A percentile compares a stretch with the other conserved stretches of the same genome.
phyloP scores from a whole-genome alignment of 345 rosid species.

The Hypericum androsaemum region DNA sequence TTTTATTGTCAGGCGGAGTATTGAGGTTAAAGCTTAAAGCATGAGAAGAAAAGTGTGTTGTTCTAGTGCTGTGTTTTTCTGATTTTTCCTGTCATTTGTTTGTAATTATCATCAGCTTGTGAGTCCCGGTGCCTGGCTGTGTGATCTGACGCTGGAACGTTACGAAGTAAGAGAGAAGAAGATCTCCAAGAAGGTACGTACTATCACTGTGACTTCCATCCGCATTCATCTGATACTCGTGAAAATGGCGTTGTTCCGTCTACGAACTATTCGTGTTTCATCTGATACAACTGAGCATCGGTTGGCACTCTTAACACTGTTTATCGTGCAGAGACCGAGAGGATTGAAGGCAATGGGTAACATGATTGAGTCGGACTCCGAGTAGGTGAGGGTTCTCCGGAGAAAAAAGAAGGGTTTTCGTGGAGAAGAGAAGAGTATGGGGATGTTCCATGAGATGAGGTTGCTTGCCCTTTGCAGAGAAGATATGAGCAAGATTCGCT shows the following conservation, averaged over 20 bases:
- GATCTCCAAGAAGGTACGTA: conserved; percentile 48
- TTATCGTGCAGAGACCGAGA: conserved; percentile 39
- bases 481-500: no score
- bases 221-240: no score
- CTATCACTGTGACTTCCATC: no score
- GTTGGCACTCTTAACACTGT: neutral
- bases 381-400: conserved; percentile 11
- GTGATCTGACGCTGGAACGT: conserved; percentile 48
- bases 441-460: no score
- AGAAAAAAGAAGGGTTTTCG: neutral
- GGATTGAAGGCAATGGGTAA: conserved; percentile 53
- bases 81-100: neutral
- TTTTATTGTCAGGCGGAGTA: no score
- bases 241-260: no score
- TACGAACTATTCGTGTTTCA: no score
- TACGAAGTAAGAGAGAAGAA: conserved; percentile 57
- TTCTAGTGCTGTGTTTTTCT: no score
- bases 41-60: no score
- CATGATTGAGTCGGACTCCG: conserved; percentile 37
- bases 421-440: neutral
- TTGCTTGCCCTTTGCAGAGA: no score
- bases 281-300: neutral
- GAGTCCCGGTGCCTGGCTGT: conserved; percentile 47
- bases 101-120: conserved; percentile 28
- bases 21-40: no score